Base-by-base conservation (phyloP, 139 green algal species). In the Pedinophyceae sp. region DNA sequence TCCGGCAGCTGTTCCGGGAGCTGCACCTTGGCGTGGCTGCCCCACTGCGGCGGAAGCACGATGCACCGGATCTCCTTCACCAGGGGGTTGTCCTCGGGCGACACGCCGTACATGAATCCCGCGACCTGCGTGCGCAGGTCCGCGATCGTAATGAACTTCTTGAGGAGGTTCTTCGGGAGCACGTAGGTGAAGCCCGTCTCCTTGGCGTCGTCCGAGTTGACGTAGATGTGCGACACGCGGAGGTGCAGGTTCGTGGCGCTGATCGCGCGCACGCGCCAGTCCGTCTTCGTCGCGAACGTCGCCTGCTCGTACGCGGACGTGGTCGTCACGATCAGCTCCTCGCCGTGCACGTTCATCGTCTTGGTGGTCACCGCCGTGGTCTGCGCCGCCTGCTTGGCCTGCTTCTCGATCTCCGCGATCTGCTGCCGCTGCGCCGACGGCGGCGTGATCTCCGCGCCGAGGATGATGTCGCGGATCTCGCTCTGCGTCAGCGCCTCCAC, bases 381-480 rank as follows among this genome's bases (percentile, higher is more conserved):
- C 69, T 43, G 34, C 34, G 34, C 34, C 10, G 34, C 34, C 34
- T 43, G 34, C 49, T 55, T 55, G 49, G 49, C 59, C 73, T 93
- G 82, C 79, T 95, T 95, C 77, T 99, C 92, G 51, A 99, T 95
- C 64, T 97, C 92, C 2, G 92, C 91, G 47, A 97, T 96, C 80
- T 96, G 85, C 82, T 98, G 89, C 15, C 92, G 84, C 76, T 99
- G 92, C 68, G 87, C 71, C 20, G 49, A 78, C 29, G 92, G 92
- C 26, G 92, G 91, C 43, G 89, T 88, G 72, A 99, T 99, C 69
- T 99, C 92, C 16, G 92, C 90, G 26, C 92, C 92, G 60, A 99
- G 69, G 60, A 99, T 98, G 74, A 99, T 99, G 75, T 99, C 92
- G 13, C 92, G 75, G 71, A 99, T 95, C 84, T 99, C 92, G 19